Base-by-base conservation (phyloP, 345 rosid species). In the Pugionium dolabratum region DNA sequence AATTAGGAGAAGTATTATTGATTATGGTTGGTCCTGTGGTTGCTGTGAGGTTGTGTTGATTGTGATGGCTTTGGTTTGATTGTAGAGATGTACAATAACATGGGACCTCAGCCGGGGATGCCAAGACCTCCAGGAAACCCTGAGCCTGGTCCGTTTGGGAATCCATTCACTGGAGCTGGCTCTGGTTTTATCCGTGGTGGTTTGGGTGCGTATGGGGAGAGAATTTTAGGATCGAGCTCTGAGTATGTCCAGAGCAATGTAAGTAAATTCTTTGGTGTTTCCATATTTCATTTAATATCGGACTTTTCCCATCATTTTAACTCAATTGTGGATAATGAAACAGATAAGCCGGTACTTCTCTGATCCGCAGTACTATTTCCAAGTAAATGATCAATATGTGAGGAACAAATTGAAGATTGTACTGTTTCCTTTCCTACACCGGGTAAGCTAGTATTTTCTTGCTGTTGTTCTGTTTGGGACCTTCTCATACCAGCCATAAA, bases 221-320 rank as follows among this genome's bases (percentile, higher is more conserved):
- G 59, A 37, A 73, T 83, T 56, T 50, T 81, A 6, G 90, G 85
- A 1, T 85, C 90, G 1, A 76, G 84, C 57, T 80, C 86, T 41
- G 81, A 75, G 66, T 85, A 80, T 52, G 86, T 85, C 11, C 84
- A 83, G 76, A 83, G 85, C 78, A 85, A 85, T 69, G 87, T 83
- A 76, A 63, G 89, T 62, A 34, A 33, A 5, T 0, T 40, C 34
- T 2, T 25, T 37, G 10, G 11, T 59, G 10, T 1, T 4, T 52
- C 36, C 9, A n/a, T 28, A 3, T 49, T 9, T 0, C 43, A 2
- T 1, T 2, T 37, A 49, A 9, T 3, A 50, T 25, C 52, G 33
- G 27, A 2, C 42, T 37, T 25, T 30, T 18, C 18, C 18, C 30
- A 29, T 18, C 18, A 18, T 18, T 18, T 18, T 18, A 18, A 18